A percentile compares a stretch with the other conserved stretches of the same genome.
Evolutionary conservation across 1,284 basidiomycete species (phyloP).

Genomic region (Lentinus polychrous): DNA sequence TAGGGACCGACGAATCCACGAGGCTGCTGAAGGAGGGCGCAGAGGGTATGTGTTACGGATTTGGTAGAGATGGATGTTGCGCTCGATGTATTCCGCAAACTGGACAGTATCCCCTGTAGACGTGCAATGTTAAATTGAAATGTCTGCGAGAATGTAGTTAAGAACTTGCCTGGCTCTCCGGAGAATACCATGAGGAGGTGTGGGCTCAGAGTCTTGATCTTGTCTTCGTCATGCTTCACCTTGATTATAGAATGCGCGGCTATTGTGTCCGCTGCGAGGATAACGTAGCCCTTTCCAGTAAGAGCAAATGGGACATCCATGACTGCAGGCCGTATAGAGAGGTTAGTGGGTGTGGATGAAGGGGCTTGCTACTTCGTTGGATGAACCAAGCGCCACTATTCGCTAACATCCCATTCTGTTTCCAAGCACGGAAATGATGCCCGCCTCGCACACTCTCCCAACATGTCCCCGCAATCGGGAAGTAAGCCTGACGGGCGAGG

Average conservation of each 20-base stretch:
- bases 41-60: conserved; percentile 91
- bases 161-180: conserved; percentile 77
- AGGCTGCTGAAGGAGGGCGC: conserved; percentile 83
- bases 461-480: conserved; percentile 38
- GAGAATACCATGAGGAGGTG: conserved; percentile 95
- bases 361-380: too few relatives aligned
- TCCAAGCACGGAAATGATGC: conserved; percentile 42
- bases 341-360: conserved; percentile 1
- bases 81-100: conserved; percentile 94
- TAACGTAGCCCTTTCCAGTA: conserved; percentile 85
- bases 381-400: conserved; percentile 42
- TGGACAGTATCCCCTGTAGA: conserved; percentile 87
- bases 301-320: conserved; percentile 79
- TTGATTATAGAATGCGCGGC: conserved; percentile 90
- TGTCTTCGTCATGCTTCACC: conserved; percentile 97
- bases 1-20: conserved; percentile 90
- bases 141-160: background rate
- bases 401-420: conserved; percentile 37
- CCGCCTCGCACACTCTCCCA: conserved; percentile 43
- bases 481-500: conserved; percentile 37
- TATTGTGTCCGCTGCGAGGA: conserved; percentile 88
- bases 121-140: conserved; percentile 21
- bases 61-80: conserved; percentile 93
- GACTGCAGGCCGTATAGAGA: conserved; percentile 8
- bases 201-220: conserved; percentile 88